phyloP scores from a whole-genome alignment of 2,329 filamentous ascomycete species.

The Endoconidiophora laricicola region DNA sequence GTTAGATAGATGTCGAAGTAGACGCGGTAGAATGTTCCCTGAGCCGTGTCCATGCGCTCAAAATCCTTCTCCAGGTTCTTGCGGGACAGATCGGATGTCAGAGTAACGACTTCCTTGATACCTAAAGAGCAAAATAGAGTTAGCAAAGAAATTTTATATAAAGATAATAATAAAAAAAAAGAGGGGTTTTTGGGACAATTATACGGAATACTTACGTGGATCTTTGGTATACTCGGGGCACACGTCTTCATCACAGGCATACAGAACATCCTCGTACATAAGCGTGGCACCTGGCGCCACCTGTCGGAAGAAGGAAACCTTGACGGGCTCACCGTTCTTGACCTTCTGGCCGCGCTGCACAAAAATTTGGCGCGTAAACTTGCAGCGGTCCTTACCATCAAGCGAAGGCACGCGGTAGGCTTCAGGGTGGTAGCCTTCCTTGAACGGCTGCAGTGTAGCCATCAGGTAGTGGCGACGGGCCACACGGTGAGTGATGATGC shows the following conservation, averaged over 20 bases:
- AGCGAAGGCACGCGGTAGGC: constrained; percentile 93
- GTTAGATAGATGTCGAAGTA: constrained; percentile 77
- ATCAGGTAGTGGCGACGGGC: constrained; percentile 97
- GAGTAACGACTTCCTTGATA: constrained; percentile 96
- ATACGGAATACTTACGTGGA: constrained; percentile 88
- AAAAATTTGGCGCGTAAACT: constrained; percentile 96
- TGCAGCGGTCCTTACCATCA: constrained; percentile 95
- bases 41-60: constrained; percentile 95
- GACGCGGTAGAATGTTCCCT: constrained; percentile 84
- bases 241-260: constrained; percentile 93
- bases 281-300: constrained; percentile 91
- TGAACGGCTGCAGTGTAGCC: constrained; percentile 96
- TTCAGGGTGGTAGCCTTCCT: constrained; percentile 95
- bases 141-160: constrained; percentile 1
- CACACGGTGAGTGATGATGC: constrained; percentile 90
- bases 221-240: constrained; percentile 99
- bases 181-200: constrained; percentile 30
- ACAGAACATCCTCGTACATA: constrained; percentile 98
- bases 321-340: constrained; percentile 97
- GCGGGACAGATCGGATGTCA: constrained; percentile 88
- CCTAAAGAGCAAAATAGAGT: constrained; percentile 32
- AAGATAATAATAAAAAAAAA: background rate
- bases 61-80: constrained; percentile 99
- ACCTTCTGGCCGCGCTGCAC: constrained; percentile 97
- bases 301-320: constrained; percentile 96